Evolutionary conservation across 768 basidiomycete genomes (phyloP), one percentile per base, ranked within the genome.

Genomic region (Lactarius pseudohatsudake): DNA sequence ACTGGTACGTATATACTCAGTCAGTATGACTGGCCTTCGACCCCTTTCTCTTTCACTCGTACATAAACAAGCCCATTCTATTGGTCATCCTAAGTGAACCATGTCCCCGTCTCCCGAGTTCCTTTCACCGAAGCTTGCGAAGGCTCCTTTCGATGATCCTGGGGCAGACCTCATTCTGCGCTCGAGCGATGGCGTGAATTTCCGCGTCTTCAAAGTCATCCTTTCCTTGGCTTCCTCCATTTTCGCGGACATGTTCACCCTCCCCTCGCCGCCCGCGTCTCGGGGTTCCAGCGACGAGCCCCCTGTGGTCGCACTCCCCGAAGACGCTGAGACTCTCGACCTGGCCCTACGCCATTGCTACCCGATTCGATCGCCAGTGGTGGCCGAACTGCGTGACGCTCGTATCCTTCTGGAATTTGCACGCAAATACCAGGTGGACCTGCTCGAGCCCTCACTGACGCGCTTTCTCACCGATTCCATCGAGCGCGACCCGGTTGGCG

Each of bases 401-500:
- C 36, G 53, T 32, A 11, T 43, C 50, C 60, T 70, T 22, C 41
- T 61, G 3, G 57, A 68, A 28, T 69, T 65, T 36, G 38, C 63
- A 2, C 59, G 56, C 47, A 68, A 70, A 58, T 70, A 70, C 47
- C 62, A 57, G 18, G 57, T 70, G 20, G 36, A 61, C 1, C 54
- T 28, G 30, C 28, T 68, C 26, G n/a, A 34, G 16, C 7, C 26
- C 36, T 15, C 36, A 0, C 43, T 59, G 16, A 54, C 6, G 5
- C 28, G 13, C 7, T 59, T 30, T 36, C 67, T 70, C 43, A 36
- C 10, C 6, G 50, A 43, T 22, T n/a, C 20, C 15, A 26, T 65
- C n/a, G 57, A 69, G 28, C 10, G 5, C 8, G 67, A 70, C 41
- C 67, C 67, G 7, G 63, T 62, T 15, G 67, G 64, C 22, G 69